Evolutionary conservation across 108 stramenopile genomes (phyloP).

Genomic region (Chaetoceros muelleri): DNA sequence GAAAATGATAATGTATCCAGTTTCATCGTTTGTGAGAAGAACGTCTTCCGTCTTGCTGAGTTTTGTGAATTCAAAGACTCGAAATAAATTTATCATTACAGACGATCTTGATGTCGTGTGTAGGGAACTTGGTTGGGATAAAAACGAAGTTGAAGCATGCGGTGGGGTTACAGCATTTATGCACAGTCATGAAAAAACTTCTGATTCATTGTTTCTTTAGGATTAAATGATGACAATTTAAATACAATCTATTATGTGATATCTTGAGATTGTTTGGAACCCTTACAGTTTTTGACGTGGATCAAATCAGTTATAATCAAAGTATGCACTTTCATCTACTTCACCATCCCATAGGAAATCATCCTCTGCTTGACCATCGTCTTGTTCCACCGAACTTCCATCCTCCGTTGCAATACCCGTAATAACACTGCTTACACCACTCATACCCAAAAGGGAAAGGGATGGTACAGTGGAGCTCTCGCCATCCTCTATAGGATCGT

Average conservation of each 20-base stretch:
- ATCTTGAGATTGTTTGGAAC: too few relatives aligned
- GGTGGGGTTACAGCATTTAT: conserved; percentile 66
- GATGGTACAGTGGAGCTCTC: not conserved
- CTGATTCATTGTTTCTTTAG: conserved; percentile 52
- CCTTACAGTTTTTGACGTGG: too few relatives aligned
- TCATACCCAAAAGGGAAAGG: not conserved
- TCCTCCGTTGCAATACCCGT: not conserved
- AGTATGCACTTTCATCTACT: not conserved
- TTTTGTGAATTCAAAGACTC: conserved; percentile 78
- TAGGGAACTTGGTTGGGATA: conserved; percentile 65
- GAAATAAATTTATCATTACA: conserved; percentile 71
- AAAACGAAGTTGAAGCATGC: conserved; percentile 49
- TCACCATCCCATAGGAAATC: not conserved
- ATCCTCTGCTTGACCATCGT: not conserved
- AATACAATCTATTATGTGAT: too few relatives aligned
- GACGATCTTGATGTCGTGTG: conserved; percentile 60
- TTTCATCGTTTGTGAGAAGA: conserved; percentile 36
- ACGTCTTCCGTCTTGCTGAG: conserved; percentile 47
- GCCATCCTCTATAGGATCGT: not conserved
- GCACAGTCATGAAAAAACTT: conserved; percentile 59
- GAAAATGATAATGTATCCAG: conserved; percentile 78
- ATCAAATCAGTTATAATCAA: too few relatives aligned
- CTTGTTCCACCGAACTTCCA: not conserved
- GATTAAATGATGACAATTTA: too few relatives aligned
- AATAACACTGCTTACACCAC: not conserved